Percentiles rank a stretch among this genome's conserved stretches.
Evolutionary conservation across 2,329 filamentous ascomycete genomes (phyloP).

Genomic region (Cytospora paraplurivora): DNA sequence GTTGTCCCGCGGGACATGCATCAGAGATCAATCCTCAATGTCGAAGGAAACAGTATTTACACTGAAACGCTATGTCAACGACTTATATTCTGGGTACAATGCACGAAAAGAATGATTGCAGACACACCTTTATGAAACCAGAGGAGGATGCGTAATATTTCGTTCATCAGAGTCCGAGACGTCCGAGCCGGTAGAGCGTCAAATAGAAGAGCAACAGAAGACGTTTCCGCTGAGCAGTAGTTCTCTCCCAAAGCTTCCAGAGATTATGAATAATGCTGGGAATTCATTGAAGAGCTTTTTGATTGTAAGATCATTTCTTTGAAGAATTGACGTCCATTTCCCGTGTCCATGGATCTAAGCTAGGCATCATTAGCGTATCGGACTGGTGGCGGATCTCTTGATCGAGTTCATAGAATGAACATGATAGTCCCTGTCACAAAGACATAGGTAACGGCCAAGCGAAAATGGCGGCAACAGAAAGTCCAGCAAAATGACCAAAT

Average conservation of each 20-base stretch:
- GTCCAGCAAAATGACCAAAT: neutral
- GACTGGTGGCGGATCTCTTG: neutral
- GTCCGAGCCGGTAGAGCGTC: neutral
- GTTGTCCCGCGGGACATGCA: constrained; percentile 10
- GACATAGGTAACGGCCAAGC: neutral
- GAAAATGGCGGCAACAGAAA: neutral
- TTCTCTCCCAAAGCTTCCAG: too few species aligned
- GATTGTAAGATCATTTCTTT: too few species aligned
- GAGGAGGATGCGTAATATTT: neutral
- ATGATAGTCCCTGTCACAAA: neutral
- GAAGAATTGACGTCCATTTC: too few species aligned
- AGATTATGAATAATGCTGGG: too few species aligned
- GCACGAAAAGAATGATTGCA: too few species aligned
- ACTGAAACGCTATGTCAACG: neutral
- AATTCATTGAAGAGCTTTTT: too few species aligned
- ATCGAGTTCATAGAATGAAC: neutral
- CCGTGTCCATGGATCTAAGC: too few species aligned
- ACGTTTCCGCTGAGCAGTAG: too few species aligned
- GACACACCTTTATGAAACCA: neutral
- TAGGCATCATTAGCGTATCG: too few species aligned
- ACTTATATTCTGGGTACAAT: neutral
- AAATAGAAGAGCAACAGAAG: neutral
- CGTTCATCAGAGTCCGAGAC: neutral
- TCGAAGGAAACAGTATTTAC: neutral
- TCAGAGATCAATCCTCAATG: constrained; percentile 30